Evolutionary conservation across 2,329 filamentous ascomycete genomes (phyloP), one percentile per base, ranked within the genome.

Genomic region (Cladophialophora bantiana): DNA sequence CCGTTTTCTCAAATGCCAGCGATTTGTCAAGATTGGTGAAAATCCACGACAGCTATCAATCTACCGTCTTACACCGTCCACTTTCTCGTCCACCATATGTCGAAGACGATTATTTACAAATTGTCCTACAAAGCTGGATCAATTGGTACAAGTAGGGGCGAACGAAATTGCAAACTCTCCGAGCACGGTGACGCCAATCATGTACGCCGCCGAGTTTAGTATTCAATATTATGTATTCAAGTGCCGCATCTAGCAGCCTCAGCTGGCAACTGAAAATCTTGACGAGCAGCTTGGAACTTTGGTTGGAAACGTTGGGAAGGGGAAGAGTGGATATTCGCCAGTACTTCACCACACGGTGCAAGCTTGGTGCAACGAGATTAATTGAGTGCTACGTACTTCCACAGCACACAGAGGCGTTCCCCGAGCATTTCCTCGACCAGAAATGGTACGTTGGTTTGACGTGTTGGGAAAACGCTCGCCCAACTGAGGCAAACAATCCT

Each of bases 391-490:
- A 9, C 6, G 50, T 53, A 4, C 4, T 1, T n/a, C 20, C 20
- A 13, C 1, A n/a, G 2, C 4, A 2, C 7, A 32, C 15, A 9
- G 32, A 32, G 20, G 3, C 26, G 10, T 31, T 53, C 31, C 50
- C 50, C 26, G 50, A 53, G 13, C 32, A 53, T 53, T 53, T 53
- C 50, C 50, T 53, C 7, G 50, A 53, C 50, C 20, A 34, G 4
- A 4, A 53, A 4, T 53, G 50, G 50, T 53, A 31, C 32, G 50
- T 32, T 26, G 13, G 12, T 2, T 34, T 53, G 20, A 31, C 50
- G 5, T 53, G 7, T 34, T 20, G 20, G 20, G 26, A 53, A 10
- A 32, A 53, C 15, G 10, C 50, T 31, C 4, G 18, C 2, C 1
- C 20, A 4, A n/a, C 2, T 7, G 50, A 53, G 20, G 10, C 10